Evolutionary conservation across 1,284 basidiomycete genomes (phyloP), one percentile per base, ranked within the genome.

Genomic region (Neonothopanus nambi): DNA sequence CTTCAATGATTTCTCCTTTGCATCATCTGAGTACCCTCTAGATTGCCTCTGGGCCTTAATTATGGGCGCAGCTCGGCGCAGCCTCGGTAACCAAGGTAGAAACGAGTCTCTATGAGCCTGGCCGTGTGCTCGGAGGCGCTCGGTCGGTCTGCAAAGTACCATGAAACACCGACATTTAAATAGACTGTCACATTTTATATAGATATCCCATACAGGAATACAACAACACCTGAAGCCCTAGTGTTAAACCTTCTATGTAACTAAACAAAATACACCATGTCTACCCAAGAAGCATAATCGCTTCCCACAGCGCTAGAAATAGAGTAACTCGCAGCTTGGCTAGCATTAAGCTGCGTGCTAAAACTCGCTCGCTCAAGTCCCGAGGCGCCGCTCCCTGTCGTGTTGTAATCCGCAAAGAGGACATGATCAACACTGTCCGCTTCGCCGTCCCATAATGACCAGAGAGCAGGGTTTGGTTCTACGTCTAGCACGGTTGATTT

Each of bases 361-460:
- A 48, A 57, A 23, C 48, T 54, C 21, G 55, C 51, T 20, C 55
- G 51, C 7, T 18, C 28, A 13, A 57, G 15, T 5, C 35, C 42
- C 8, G 40, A 26, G 1, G 48, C 55, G 5, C 48, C 54, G n/a
- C 48, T 13, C 15, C 55, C 55, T 18, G 51, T 46, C 5, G 68
- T 77, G 57, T 75, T 72, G 62, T 69, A 79, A 24, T 80, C 78
- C 2, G 71, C 79, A 48, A 77, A 75, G 44, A 76, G 56, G n/a
- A 79, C 64, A 51, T 78, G 57, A 50, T 73, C 72, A 0, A 72
- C 78, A 26, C 68, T 66, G 15, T 68, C 64, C 24, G 71, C 69
- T 12, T 65, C 67, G 2, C 63, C 55, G 49, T 71, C 69, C 78
- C 79, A 80, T n/a, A 70, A 60, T 0, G 72, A 75, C 79, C 79